Evolutionary conservation across 2,329 filamentous ascomycete genomes (phyloP), one percentile per base, ranked within the genome.

Genomic region (Penicillium glabrum): DNA sequence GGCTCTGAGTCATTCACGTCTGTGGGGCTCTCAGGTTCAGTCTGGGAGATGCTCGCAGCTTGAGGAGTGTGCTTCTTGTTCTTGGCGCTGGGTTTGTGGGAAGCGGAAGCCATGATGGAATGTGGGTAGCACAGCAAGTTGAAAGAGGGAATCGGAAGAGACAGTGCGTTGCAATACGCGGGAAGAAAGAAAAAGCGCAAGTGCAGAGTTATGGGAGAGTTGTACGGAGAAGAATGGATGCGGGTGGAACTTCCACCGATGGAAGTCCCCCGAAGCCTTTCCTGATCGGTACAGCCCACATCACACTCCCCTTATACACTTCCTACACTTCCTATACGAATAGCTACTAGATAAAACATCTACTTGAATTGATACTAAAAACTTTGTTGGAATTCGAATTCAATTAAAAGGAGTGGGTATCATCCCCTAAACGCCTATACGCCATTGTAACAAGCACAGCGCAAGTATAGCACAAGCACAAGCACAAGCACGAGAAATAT

Each of bases 1-100:
- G 85, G 92, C 73, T 97, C 93, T 60, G 79, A 80, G 58, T 80
- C 80, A 68, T 87, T 86, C 58, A 79, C 76, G 29, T 82, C 74
- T 8, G 79, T 77, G 61, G 80, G 58, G 19, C 57, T 60, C 31
- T 66, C 74, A 1, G 56, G 51, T 7, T 71, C 69, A 33, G 67
- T 39, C 58, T 67, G 68, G 44, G 70, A 68, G 39, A 62, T 29
- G 51, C 63, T 67, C 27, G 71, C 70, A 56, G 62, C 64, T 62
- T 61, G 85, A 61, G 81, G 71, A 52, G 75, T 78, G 80, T 73
- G 77, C 53, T 72, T 75, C 83, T 89, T 89, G 82, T 88, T 89
- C 78, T 83, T 86, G 61, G 81, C 63, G 81, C 78, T 63, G 88
- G 82, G 77, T 88, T 88, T 73, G 86, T 83, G 67, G 39, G 86